Conservation (phyloP, 805 yeast species). For the Yarrowia sp. region DNA sequence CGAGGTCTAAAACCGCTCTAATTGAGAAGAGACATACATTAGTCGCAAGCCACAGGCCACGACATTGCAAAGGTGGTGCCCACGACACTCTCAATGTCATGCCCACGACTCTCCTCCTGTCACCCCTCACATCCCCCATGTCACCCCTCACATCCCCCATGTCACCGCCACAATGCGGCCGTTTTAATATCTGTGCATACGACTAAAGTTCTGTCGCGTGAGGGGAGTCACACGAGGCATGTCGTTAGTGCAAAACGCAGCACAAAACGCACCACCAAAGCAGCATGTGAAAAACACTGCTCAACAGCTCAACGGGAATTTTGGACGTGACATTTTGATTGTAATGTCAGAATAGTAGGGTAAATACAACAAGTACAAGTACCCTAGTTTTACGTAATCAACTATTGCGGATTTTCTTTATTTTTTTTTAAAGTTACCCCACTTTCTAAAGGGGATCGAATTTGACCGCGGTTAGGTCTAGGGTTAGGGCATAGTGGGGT, state of each 20-base stretch:
- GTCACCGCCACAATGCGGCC: neutral
- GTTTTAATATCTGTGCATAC: neutral
- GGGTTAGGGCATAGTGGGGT: too few relatives aligned
- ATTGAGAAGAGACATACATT: too few relatives aligned
- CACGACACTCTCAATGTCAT: too few relatives aligned
- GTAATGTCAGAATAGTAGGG: too few relatives aligned
- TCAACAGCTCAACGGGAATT: neutral
- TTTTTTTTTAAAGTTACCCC: too few relatives aligned
- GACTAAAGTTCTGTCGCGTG: constrained; percentile 3
- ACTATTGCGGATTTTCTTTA: too few relatives aligned
- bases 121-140: neutral
- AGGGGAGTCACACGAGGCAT: constrained; percentile 13
- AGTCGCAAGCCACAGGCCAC: too few relatives aligned
- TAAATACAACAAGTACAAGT: too few relatives aligned
- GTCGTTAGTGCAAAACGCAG: neutral
- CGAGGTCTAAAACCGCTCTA: too few relatives aligned
- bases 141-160: neutral
- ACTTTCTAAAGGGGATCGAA: neutral
- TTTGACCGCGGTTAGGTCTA: neutral
- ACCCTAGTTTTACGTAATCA: too few relatives aligned
- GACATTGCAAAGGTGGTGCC: too few relatives aligned
- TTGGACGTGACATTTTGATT: neutral
- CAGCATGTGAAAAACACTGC: constrained; percentile 4
- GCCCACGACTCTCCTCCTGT: neutral
- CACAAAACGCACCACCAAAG: too few relatives aligned